These are phyloP conservation scores for Novakomyces olei DNA, from an alignment of 805 yeast species.

Conservation along the genomic window DNA sequence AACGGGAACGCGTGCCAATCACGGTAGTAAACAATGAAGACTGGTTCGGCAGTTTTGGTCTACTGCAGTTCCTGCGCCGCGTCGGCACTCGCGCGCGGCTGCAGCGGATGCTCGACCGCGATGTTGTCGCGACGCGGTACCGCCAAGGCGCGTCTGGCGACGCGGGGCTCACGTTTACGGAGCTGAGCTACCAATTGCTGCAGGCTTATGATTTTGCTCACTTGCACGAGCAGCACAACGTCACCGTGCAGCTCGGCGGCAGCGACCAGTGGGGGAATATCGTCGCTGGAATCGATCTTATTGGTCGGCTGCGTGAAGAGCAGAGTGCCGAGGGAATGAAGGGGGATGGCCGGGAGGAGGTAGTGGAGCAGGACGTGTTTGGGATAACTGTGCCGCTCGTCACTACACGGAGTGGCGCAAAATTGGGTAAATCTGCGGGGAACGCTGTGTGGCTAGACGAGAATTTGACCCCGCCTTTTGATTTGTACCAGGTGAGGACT, in stretches of 20 bases:
- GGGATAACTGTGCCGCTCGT: slow-evolving; percentile 81
- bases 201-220: slow-evolving; percentile 91
- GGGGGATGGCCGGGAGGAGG: slow-evolving; percentile 8
- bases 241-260: slow-evolving; percentile 66
- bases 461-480: slow-evolving; percentile 53
- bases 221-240: slow-evolving; percentile 33
- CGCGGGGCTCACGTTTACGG: slow-evolving; percentile 78
- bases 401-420: slow-evolving; percentile 73
- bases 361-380: slow-evolving; percentile 20
- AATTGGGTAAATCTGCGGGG: slow-evolving; percentile 93
- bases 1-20: slow-evolving; percentile 22
- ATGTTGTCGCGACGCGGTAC: slow-evolving; percentile 54
- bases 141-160: slow-evolving; percentile 9
- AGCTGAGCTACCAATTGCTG: slow-evolving; percentile 74
- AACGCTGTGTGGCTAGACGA: slow-evolving; percentile 79
- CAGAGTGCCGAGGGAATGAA: slow-evolving; percentile 10
- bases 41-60: slow-evolving; percentile 68
- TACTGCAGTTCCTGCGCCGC: slow-evolving; percentile 54
- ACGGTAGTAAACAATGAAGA: slow-evolving; percentile 39
- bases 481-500: slow-evolving; percentile 59
- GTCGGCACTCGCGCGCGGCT: slow-evolving; percentile 67
- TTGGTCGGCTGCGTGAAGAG: slow-evolving; percentile 37
- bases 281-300: slow-evolving; percentile 82
- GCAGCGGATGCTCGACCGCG: slow-evolving; percentile 71
- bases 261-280: slow-evolving; percentile 98